Evolutionary conservation across 2,329 filamentous ascomycete genomes (phyloP).

Genomic region (Ceratocystis huliohia): DNA sequence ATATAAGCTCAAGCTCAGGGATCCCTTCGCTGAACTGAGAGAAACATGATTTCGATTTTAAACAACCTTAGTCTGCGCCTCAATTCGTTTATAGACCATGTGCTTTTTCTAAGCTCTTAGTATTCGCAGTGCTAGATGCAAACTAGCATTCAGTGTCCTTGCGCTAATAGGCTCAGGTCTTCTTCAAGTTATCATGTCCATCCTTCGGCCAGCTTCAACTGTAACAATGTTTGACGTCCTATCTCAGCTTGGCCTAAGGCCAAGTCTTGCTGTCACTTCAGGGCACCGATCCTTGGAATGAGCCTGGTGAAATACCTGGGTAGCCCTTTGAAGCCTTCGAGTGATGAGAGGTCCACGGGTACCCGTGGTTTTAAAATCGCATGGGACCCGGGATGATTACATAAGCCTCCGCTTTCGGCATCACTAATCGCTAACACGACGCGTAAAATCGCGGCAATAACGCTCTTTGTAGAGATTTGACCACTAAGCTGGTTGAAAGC

Average conservation of each 20-base stretch:
- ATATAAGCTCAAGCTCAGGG: not conserved
- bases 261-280: not conserved
- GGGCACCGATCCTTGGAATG: not conserved
- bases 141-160: not conserved
- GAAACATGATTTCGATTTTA: not conserved
- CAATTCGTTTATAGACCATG: not conserved
- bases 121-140: constrained; percentile 15
- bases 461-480: too few relatives aligned
- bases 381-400: too few relatives aligned
- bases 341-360: too few relatives aligned
- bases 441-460: too few relatives aligned
- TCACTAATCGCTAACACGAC: too few relatives aligned
- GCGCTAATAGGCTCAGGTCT: not conserved
- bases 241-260: not conserved
- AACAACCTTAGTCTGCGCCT: not conserved
- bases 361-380: too few relatives aligned
- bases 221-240: not conserved
- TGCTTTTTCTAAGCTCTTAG: not conserved
- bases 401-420: too few relatives aligned
- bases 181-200: not conserved
- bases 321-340: too few relatives aligned
- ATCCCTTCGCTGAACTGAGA: not conserved
- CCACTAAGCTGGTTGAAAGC: too few relatives aligned
- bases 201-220: not conserved
- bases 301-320: not conserved